Percentiles rank a stretch among this genome's conserved stretches.
phyloP scores from a whole-genome alignment of 768 basidiomycete species.

The Lactarius hatsudake region DNA sequence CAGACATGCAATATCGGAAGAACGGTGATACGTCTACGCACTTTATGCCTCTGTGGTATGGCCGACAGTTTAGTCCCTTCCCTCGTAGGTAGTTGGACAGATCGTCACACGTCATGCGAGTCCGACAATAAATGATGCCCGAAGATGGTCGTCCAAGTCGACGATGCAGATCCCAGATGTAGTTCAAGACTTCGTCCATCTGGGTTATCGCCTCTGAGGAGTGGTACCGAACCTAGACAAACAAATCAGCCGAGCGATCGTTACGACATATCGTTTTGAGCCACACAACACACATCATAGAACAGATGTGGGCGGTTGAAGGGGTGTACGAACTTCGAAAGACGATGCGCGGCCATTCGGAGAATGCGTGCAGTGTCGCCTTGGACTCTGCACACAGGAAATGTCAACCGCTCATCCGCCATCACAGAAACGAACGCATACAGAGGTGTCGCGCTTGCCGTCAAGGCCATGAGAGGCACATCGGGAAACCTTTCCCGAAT shows the following conservation, averaged over 20 bases:
- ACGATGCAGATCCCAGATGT: constrained; percentile 59
- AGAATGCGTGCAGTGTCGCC: constrained; percentile 68
- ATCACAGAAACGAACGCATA: constrained; percentile 35
- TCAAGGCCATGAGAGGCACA: constrained; percentile 85
- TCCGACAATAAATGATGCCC: constrained; percentile 80
- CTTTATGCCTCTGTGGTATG: constrained; percentile 75
- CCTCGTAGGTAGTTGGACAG: constrained; percentile 60
- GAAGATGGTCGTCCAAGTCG: constrained; percentile 58
- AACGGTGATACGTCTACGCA: constrained; percentile 32
- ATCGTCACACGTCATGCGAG: constrained; percentile 61
- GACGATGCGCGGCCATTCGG: constrained; percentile 51
- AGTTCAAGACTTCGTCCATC: constrained; percentile 65
- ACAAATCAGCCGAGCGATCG: neutral
- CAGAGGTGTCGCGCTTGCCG: constrained; percentile 76
- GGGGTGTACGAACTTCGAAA: constrained; percentile 68
- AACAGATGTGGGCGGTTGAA: constrained; percentile 80
- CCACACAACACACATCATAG: constrained; percentile 58
- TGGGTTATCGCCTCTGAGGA: constrained; percentile 48
- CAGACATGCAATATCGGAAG: constrained; percentile 4
- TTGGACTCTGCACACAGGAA: constrained; percentile 56
- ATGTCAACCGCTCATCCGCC: neutral
- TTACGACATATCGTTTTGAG: neutral
- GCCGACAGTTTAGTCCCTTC: constrained; percentile 62
- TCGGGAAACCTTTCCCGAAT: constrained; percentile 64
- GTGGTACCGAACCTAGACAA: constrained; percentile 58